Evolutionary conservation across 106 monocot genomes (phyloP).

Genomic region (Allium cepa): DNA sequence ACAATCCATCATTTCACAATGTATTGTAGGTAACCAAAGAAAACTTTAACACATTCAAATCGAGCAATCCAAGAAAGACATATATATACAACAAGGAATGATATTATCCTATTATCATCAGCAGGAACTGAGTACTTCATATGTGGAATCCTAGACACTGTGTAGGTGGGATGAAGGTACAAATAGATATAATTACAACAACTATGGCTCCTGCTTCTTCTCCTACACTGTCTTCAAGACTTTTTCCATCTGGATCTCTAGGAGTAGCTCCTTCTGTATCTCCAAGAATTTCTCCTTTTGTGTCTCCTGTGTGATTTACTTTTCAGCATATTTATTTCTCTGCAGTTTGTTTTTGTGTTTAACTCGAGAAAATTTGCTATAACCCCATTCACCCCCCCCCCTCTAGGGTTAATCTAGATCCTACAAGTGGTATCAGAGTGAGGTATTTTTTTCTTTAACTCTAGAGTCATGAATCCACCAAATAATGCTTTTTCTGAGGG

Average conservation of each 20-base stretch:
- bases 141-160: background rate
- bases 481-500: too few species aligned
- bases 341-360: too few species aligned
- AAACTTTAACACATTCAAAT: background rate
- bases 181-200: background rate
- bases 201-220: background rate
- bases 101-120: background rate
- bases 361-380: too few species aligned
- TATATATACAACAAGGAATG: background rate
- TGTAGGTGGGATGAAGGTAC: background rate
- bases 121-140: background rate
- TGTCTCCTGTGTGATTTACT: too few species aligned
- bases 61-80: background rate
- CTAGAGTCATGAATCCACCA: too few species aligned
- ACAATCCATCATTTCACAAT: background rate
- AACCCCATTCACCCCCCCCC: too few species aligned
- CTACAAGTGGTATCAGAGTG: too few species aligned
- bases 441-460: too few species aligned
- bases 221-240: background rate
- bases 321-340: too few species aligned
- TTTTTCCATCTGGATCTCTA: background rate
- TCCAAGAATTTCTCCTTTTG: too few species aligned
- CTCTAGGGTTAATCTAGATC: too few species aligned
- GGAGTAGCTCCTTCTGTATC: too few species aligned
- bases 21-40: background rate